Evolutionary conservation across 495 filamentous ascomycete genomes (phyloP).

Genomic region (Lasiosphaeris hirsuta): DNA sequence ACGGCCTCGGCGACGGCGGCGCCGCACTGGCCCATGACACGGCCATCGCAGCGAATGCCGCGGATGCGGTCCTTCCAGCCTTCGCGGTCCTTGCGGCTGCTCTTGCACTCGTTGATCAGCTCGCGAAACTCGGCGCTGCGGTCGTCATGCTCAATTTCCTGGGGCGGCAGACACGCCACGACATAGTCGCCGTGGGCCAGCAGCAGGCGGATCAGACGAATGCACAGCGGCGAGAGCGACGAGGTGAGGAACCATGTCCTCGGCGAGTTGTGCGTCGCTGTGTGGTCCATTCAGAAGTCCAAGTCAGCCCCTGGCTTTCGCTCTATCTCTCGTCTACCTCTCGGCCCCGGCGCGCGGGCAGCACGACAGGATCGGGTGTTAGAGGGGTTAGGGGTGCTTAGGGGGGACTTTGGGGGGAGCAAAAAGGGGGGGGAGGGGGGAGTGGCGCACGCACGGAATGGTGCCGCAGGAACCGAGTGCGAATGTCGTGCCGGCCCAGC

Average conservation of each 20-base stretch:
- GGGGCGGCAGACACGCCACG: constrained; percentile 68
- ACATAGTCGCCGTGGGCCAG: constrained; percentile 85
- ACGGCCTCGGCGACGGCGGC: constrained; percentile 84
- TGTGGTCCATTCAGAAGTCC: constrained; percentile 36
- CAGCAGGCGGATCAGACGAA: constrained; percentile 66
- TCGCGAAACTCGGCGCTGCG: constrained; percentile 53
- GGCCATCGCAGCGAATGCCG: constrained; percentile 53
- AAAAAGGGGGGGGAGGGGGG: background rate
- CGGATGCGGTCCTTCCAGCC: constrained; percentile 57
- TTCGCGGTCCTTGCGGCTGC: constrained; percentile 50
- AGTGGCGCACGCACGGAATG: constrained; percentile 48
- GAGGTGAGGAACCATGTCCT: constrained; percentile 87
- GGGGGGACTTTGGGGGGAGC: constrained; percentile 1
- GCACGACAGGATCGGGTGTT: background rate
- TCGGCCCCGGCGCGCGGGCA: background rate
- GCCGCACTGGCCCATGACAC: constrained; percentile 61
- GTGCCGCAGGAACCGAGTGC: constrained; percentile 44
- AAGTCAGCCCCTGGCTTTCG: constrained; percentile 14
- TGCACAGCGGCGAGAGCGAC: constrained; percentile 72
- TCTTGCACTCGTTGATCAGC: constrained; percentile 57
- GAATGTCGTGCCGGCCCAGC: constrained; percentile 43
- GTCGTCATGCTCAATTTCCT: constrained; percentile 61
- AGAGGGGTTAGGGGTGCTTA: background rate
- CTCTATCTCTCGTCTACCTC: background rate
- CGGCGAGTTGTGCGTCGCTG: constrained; percentile 57